Evolutionary conservation across 352 stramenopile genomes (phyloP), one percentile per base, ranked within the genome.

Genomic region (Pythium folliculosum): DNA sequence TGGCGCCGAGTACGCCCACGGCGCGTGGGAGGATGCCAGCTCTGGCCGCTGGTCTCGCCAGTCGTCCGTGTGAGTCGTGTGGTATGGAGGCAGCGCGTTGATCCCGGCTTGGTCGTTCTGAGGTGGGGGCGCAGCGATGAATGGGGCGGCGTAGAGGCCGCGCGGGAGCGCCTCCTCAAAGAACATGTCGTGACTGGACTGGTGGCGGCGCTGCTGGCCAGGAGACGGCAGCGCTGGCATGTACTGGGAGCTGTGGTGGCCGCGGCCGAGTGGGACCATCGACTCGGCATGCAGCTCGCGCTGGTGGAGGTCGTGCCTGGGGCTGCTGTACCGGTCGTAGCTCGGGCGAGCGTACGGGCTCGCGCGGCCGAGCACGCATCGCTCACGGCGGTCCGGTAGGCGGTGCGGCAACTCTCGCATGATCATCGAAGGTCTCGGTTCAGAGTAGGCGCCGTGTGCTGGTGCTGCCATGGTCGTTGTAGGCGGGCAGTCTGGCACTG

Each of bases 281-380:
- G 40, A 19, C 10, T 47, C 40, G 13, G 40, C 14, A 13, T n/a
- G 40, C n/a, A 6, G 1, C 9, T 47, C 40, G 40, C 10, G 13
- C 9, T n/a, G 9, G 40, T 21, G 40, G 17, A 19, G 40, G 17
- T 47, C 4, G 40, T 47, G 40, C 14, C 40, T n/a, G 3, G 40
- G 40, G 17, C 40, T 47, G 5, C 14, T n/a, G 17, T 58, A 47
- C 3, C 3, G 3, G 8, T 52, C 45, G 51, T 47, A 45, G 14
- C 27, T 43, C 8, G 51, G 40, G 13, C 61, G 61, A 14, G 61
- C 25, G 51, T 67, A 67, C 1, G 61, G 61, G 45, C 58, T 65
- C 9, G 32, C 22, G 19, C 55, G 55, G 16, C 55, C 55, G 1
- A 49, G 12, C 14, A 38, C 59, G 12, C 47, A 47, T 17, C 48